Conservation (phyloP, 1,139 yeast species). For the Saccharomyces hybrid region DNA sequence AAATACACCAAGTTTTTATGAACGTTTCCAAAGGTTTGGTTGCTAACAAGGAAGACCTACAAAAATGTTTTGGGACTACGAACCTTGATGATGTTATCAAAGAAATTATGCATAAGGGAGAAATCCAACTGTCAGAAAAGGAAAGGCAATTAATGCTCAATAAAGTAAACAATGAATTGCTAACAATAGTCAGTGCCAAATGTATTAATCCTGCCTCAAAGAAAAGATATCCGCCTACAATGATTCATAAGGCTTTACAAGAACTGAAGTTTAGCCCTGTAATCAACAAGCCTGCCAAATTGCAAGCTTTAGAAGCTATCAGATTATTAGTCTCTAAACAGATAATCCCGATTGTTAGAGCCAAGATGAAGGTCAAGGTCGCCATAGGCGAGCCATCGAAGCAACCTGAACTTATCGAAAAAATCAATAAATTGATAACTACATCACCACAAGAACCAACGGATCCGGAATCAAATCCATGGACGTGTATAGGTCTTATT, state of each 20-base stretch:
- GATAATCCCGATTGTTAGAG: conserved; percentile 85
- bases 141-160: conserved; percentile 72
- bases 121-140: conserved; percentile 87
- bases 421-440: conserved; percentile 27
- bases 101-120: conserved; percentile 83
- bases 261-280: conserved; percentile 77
- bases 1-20: conserved; percentile 86
- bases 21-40: conserved; percentile 94
- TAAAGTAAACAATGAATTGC: conserved; percentile 75
- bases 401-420: conserved; percentile 36
- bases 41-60: conserved; percentile 80
- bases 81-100: conserved; percentile 65
- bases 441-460: conserved; percentile 41
- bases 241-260: conserved; percentile 79
- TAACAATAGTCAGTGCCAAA: conserved; percentile 77
- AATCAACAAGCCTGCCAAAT: conserved; percentile 73
- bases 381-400: conserved; percentile 38
- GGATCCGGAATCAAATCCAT: conserved; percentile 34
- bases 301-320: conserved; percentile 89
- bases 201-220: conserved; percentile 86
- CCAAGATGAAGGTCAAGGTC: conserved; percentile 80
- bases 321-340: conserved; percentile 68
- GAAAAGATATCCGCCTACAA: conserved; percentile 88
- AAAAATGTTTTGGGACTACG: conserved; percentile 65
- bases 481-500: conserved; percentile 64